Evolutionary conservation across 2,329 filamentous ascomycete species (phyloP), one percentile per base, ranked within the genome.

Genomic region (Hypoxylon sp.): DNA sequence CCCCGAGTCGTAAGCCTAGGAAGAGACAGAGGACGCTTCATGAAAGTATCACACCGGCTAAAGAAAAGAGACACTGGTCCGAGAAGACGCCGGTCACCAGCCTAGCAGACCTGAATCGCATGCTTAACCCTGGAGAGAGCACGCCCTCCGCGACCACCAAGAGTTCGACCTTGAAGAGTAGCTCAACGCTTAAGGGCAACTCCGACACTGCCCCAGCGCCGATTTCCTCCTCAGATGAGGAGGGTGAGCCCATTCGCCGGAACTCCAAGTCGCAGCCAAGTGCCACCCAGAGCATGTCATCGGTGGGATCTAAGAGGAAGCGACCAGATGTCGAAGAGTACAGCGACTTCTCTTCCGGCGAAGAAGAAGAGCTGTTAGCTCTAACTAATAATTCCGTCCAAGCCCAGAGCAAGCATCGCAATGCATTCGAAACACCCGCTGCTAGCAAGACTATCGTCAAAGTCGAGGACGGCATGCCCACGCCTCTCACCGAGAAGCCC

Each of bases 11-110:
- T n/a, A 65, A 59, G 44, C 67, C 64, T 22, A 44, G 22, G 13
- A 66, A 73, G 63, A 69, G 70, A 39, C 77, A 79, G 66, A 73
- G 71, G 1, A 78, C 76, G 4, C 59, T 79, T 1, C 73, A 71
- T 29, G 75, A 77, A 29, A 69, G 64, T 59, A 74, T 77, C 14
- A 74, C 72, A 14, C 74, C 76, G 22, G 63, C 72, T 3, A 70
- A 69, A 19, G 73, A 73, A 17, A 74, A 72, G 51, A 31, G 67
- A 14, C 58, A 65, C 13, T 55, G 35, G 22, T 44, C 55, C 11
- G 70, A 67, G 47, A 69, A 59, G 58, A 74, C 67, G 6, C 66
- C 74, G 0, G 29, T 74, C 14, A 70, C 69, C 13, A 66, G 69
- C 33, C 35, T 73, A 44, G 48, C 63, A 1, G 67, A 73, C 10